Evolutionary conservation across 371 early-diverging fungal genomes (phyloP).

Genomic region (Chytridium lagenaria): DNA sequence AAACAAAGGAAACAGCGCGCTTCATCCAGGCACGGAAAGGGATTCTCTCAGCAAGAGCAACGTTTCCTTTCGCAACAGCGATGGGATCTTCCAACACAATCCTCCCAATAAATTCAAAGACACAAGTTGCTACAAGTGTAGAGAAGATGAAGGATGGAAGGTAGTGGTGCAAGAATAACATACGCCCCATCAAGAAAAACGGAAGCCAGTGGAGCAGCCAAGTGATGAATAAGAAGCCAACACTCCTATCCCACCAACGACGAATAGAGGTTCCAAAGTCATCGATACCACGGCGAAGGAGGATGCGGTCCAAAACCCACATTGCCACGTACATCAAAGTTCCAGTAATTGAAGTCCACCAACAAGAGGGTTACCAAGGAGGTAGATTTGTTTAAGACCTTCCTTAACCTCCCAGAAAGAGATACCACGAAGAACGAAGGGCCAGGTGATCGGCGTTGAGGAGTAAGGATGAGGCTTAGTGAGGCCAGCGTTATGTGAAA

Average conservation of each 20-base stretch:
- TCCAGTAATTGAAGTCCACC: slow-evolving; percentile 81
- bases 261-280: slow-evolving; percentile 64
- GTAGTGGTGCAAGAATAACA: slow-evolving; percentile 98
- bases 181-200: slow-evolving; percentile 93
- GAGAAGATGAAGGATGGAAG: slow-evolving; percentile 88
- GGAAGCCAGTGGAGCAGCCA: slow-evolving; percentile 95
- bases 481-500: slow-evolving; percentile 78
- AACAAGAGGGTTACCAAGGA: slow-evolving; percentile 97
- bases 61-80: slow-evolving; percentile 18
- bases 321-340: slow-evolving; percentile 66
- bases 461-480: slow-evolving; percentile 88
- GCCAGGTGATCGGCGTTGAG: slow-evolving; percentile 78
- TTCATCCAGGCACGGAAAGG: slow-evolving; percentile 28
- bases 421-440: slow-evolving; percentile 83
- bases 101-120: slow-evolving; percentile 69
- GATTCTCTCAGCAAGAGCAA: slow-evolving; percentile 13
- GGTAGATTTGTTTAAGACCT: slow-evolving; percentile 75
- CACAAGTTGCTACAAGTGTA: slow-evolving; percentile 60
- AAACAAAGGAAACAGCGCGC: slow-evolving; percentile 6
- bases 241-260: slow-evolving; percentile 56
- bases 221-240: slow-evolving; percentile 83
- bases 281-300: slow-evolving; percentile 73
- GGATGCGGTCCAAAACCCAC: slow-evolving; percentile 67
- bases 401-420: slow-evolving; percentile 81
- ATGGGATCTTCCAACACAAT: slow-evolving; percentile 32